phyloP scores from a whole-genome alignment of 768 basidiomycete genomes.

The Clavulina sp. region DNA sequence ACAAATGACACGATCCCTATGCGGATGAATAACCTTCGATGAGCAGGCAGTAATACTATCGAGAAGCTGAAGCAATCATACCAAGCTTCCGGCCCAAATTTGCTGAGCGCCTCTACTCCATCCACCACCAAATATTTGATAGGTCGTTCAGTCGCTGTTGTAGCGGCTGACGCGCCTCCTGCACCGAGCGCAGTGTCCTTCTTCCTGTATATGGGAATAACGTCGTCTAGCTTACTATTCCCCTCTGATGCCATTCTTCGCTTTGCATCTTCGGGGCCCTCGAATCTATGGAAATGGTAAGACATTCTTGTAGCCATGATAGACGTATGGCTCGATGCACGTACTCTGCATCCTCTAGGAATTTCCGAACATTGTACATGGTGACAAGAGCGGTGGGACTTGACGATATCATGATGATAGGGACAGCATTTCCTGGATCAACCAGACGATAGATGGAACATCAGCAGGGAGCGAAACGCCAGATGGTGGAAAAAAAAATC shows the following conservation, averaged over 20 bases:
- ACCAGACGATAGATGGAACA: background rate
- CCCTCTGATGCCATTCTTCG: slow-evolving; percentile 38
- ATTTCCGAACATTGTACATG: slow-evolving; percentile 92
- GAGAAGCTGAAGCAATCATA: background rate
- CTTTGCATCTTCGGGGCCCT: slow-evolving; percentile 58
- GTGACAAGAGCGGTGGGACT: slow-evolving; percentile 89
- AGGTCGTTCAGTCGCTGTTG: slow-evolving; percentile 17
- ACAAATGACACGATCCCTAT: slow-evolving; percentile 76
- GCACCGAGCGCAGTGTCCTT: slow-evolving; percentile 47
- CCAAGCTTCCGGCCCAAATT: slow-evolving; percentile 89
- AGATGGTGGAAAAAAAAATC: slow-evolving; percentile 7
- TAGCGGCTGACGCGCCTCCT: slow-evolving; percentile 35
- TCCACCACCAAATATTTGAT: slow-evolving; percentile 74
- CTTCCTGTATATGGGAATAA: slow-evolving; percentile 75
- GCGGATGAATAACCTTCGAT: slow-evolving; percentile 4
- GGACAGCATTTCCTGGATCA: slow-evolving; percentile 49
- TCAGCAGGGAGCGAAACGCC: background rate
- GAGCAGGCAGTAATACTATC: background rate
- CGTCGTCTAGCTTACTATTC: slow-evolving; percentile 58
- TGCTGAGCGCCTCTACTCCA: slow-evolving; percentile 76
- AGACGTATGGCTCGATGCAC: too few species aligned
- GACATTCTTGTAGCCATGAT: too few species aligned
- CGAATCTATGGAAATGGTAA: slow-evolving; percentile 31
- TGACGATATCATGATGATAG: slow-evolving; percentile 95
- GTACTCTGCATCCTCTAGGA: slow-evolving; percentile 76